phyloP scores from a whole-genome alignment of 192 early-diverging fungal genomes.

The Endogone sp. region DNA sequence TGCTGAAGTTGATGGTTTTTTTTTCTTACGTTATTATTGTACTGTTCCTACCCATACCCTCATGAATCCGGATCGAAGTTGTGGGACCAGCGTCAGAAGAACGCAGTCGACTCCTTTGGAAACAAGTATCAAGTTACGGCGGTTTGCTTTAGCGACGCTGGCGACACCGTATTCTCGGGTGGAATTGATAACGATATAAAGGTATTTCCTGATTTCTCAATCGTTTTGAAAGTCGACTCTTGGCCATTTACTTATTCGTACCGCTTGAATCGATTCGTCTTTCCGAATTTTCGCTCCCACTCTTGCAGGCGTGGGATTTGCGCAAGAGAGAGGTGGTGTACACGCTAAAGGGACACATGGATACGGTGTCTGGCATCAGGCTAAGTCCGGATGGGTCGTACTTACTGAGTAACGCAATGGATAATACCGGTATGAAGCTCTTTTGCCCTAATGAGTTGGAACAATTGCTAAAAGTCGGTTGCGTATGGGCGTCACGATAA shows the following conservation, averaged over 20 bases:
- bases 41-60: background rate
- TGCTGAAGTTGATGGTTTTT: too few species aligned
- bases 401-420: conserved; percentile 86
- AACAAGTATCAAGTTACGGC: conserved; percentile 74
- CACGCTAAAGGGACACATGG: conserved; percentile 76
- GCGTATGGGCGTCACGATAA: background rate
- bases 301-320: conserved; percentile 77
- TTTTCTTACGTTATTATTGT: background rate
- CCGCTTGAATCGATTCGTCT: too few species aligned
- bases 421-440: conserved; percentile 70
- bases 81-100: conserved; percentile 70
- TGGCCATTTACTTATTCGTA: too few species aligned
- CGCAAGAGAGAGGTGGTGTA: conserved; percentile 66
- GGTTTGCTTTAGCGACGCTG: conserved; percentile 67
- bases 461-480: too few species aligned
- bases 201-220: background rate
- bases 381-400: conserved; percentile 81
- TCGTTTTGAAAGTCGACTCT: too few species aligned
- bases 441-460: background rate
- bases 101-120: conserved; percentile 54
- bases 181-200: conserved; percentile 87
- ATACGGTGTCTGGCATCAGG: conserved; percentile 84
- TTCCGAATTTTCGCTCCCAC: background rate
- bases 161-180: conserved; percentile 75
- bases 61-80: conserved; percentile 20